These are phyloP conservation scores for Pistacia vera DNA, from an alignment of 345 rosid genomes.

Conservation along the genomic window DNA sequence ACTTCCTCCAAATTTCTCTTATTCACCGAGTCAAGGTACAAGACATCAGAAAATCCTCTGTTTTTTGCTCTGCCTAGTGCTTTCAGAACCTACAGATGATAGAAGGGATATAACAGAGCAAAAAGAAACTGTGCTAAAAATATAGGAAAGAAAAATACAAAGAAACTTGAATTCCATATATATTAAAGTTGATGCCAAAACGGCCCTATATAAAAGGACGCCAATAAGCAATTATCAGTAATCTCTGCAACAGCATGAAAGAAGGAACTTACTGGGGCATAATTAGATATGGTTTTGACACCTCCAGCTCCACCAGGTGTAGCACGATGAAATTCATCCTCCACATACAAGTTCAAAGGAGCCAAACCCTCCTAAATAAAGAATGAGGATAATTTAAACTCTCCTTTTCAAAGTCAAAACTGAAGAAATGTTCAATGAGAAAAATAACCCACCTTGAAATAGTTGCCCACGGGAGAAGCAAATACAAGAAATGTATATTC, in stretches of 20 bases:
- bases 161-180: neutral
- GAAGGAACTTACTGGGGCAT: constrained; percentile 61
- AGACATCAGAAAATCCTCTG: constrained; percentile 80
- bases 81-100: constrained; percentile 55
- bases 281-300: constrained; percentile 59
- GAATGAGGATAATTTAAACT: constrained; percentile 2
- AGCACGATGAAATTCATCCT: constrained; percentile 60
- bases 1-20: constrained; percentile 76
- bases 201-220: too few species aligned
- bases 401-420: neutral
- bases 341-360: constrained; percentile 59
- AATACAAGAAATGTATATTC: constrained; percentile 68
- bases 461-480: constrained; percentile 75
- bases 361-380: constrained; percentile 50
- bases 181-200: neutral
- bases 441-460: constrained; percentile 58
- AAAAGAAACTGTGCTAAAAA: neutral
- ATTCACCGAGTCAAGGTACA: constrained; percentile 75
- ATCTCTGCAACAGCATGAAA: neutral
- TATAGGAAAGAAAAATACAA: neutral
- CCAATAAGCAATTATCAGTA: too few species aligned
- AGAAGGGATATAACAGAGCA: neutral
- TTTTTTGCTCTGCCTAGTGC: constrained; percentile 63
- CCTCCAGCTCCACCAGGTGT: constrained; percentile 68
- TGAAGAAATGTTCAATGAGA: neutral